phyloP scores from a whole-genome alignment of 2,329 filamentous ascomycete genomes.

The Ophiocordyceps camponoti-leonardi region DNA sequence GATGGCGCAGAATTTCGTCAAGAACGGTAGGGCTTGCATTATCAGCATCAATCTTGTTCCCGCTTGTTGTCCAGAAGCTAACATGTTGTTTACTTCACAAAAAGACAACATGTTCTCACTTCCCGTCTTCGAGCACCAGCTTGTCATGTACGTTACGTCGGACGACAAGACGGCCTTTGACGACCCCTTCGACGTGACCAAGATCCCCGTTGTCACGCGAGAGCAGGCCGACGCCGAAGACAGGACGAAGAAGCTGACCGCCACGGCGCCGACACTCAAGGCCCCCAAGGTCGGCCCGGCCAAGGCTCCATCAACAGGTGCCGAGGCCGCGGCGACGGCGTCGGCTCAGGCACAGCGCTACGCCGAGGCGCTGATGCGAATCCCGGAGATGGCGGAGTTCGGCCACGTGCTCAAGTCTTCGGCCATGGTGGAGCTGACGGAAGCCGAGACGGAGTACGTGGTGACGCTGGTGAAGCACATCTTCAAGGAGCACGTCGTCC shows the following conservation, averaged over 20 bases:
- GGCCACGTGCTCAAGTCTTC: constrained; percentile 88
- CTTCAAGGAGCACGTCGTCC: constrained; percentile 90
- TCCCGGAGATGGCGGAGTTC: constrained; percentile 83
- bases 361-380: constrained; percentile 67
- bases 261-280: constrained; percentile 83
- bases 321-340: constrained; percentile 60
- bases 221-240: constrained; percentile 95
- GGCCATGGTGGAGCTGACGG: constrained; percentile 70
- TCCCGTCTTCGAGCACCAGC: constrained; percentile 87
- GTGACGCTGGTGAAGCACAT: constrained; percentile 90
- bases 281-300: constrained; percentile 66
- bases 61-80: background rate
- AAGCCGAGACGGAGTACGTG: constrained; percentile 94
- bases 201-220: constrained; percentile 81
- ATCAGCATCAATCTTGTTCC: background rate
- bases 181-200: constrained; percentile 73
- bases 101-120: constrained; percentile 88
- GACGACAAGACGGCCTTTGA: constrained; percentile 76
- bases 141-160: constrained; percentile 93
- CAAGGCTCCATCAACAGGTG: constrained; percentile 51
- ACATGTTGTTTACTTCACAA: background rate
- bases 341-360: constrained; percentile 77
- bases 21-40: constrained; percentile 50
- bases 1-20: constrained; percentile 72
- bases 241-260: constrained; percentile 90